Conservation (phyloP, 352 stramenopile species). For the Globisporangium nagaii region DNA sequence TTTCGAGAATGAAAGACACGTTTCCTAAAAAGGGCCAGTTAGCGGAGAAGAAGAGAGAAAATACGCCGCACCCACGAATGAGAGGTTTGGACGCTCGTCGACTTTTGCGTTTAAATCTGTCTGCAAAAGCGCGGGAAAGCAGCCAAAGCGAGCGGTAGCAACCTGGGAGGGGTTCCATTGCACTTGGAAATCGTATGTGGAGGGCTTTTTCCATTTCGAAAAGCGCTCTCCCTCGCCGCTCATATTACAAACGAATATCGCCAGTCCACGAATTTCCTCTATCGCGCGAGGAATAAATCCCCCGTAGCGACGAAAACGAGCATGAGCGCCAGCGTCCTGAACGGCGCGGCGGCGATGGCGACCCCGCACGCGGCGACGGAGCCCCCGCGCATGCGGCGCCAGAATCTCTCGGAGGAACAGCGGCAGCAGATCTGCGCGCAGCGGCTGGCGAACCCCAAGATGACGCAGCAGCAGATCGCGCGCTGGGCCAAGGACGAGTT, state of each 20-base stretch:
- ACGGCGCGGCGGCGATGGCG: too few relatives aligned
- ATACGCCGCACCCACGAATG: too few relatives aligned
- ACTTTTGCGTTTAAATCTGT: too few relatives aligned
- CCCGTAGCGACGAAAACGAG: background rate
- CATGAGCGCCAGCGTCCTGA: background rate
- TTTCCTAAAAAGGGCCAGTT: too few relatives aligned
- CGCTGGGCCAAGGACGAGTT: constrained; percentile 10
- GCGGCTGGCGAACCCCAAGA: constrained; percentile 7
- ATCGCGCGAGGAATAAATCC: background rate
- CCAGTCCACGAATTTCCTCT: background rate
- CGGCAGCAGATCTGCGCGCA: constrained; percentile 5
- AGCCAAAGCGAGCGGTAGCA: background rate
- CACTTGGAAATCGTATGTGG: background rate
- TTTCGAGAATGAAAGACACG: too few relatives aligned
- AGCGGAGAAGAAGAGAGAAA: too few relatives aligned
- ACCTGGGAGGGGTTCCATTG: too few relatives aligned
- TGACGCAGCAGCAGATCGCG: constrained; percentile 11
- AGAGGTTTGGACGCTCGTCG: too few relatives aligned
- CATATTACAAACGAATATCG: background rate
- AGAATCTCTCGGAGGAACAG: constrained; percentile 5
- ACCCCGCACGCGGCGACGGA: background rate
- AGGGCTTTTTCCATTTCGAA: background rate
- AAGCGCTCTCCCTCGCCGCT: background rate
- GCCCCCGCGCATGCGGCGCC: background rate
- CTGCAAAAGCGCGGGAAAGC: background rate